Conservation (phyloP, 139 green algal species). For the Coelastrella sp. region DNA sequence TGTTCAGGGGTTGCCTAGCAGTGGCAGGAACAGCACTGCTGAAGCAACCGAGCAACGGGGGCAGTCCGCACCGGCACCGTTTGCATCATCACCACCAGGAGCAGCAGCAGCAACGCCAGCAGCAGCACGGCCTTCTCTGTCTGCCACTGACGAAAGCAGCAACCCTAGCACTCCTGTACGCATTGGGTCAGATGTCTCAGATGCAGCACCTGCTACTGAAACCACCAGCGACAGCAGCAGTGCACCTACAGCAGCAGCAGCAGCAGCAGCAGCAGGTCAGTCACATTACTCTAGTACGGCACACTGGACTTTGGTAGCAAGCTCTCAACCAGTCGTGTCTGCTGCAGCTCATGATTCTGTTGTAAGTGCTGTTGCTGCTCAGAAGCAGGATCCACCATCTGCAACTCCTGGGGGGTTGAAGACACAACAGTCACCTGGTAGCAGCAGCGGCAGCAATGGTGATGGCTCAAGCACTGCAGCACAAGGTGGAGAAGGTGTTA, state of each 20-base stretch:
- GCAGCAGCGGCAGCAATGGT: background rate
- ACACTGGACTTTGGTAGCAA: background rate
- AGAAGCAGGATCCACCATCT: no score
- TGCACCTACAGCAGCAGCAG: background rate
- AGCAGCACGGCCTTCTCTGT: background rate
- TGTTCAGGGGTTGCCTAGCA: background rate
- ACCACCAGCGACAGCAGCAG: conserved; percentile 1
- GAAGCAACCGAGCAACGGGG: no score
- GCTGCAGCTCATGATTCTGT: background rate
- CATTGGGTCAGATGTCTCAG: conserved; percentile 15
- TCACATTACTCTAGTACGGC: no score
- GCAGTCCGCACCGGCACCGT: background rate
- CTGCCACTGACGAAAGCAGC: background rate
- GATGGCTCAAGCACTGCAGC: background rate
- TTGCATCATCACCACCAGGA: background rate
- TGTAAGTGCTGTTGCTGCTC: background rate
- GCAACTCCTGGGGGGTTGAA: no score
- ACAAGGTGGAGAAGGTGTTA: no score
- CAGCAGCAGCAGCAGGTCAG: background rate
- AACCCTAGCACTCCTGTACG: background rate
- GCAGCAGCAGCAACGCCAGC: background rate
- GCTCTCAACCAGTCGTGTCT: no score
- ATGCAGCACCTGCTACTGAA: background rate
- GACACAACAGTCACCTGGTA: no score
- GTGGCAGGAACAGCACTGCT: background rate